Evolutionary conservation across 495 filamentous ascomycete species (phyloP).

Genomic region (Lasiosphaeriaceae sp.): DNA sequence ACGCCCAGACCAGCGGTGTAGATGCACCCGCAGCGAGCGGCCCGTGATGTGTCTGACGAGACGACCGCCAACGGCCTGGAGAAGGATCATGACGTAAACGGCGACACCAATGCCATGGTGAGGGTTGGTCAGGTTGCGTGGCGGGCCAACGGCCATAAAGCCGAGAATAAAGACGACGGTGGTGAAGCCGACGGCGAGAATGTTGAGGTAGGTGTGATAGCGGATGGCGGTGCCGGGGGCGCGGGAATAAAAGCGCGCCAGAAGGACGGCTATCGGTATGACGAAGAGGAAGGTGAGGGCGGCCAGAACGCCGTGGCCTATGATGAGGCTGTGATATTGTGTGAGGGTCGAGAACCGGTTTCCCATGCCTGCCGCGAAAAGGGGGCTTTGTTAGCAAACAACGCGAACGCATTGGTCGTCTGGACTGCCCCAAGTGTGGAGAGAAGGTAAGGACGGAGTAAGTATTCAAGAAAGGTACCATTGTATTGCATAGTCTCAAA

Average conservation of each 20-base stretch:
- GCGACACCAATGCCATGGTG: slow-evolving; percentile 92
- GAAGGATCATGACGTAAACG: slow-evolving; percentile 77
- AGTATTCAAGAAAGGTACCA: slow-evolving; percentile 53
- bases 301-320: slow-evolving; percentile 79
- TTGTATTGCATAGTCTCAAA: slow-evolving; percentile 95
- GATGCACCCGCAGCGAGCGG: slow-evolving; percentile 65
- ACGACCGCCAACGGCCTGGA: slow-evolving; percentile 76
- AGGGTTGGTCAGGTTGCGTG: slow-evolving; percentile 80
- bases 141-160: slow-evolving; percentile 72
- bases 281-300: slow-evolving; percentile 84
- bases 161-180: slow-evolving; percentile 75
- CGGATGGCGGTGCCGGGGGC: slow-evolving; percentile 65
- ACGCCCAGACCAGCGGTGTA: slow-evolving; percentile 88
- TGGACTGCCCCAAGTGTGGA: too few species aligned
- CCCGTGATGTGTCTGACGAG: slow-evolving; percentile 58
- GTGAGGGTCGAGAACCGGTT: slow-evolving; percentile 75
- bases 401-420: not conserved
- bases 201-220: slow-evolving; percentile 80
- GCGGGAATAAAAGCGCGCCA: slow-evolving; percentile 63
- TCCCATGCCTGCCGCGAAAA: slow-evolving; percentile 66
- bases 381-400: slow-evolving; percentile 6
- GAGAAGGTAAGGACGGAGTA: not conserved
- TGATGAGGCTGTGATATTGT: slow-evolving; percentile 74
- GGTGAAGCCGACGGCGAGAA: slow-evolving; percentile 67
- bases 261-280: slow-evolving; percentile 72